Evolutionary conservation across 2,329 filamentous ascomycete genomes (phyloP).

Genomic region (Pseudogymnoascus sp.): DNA sequence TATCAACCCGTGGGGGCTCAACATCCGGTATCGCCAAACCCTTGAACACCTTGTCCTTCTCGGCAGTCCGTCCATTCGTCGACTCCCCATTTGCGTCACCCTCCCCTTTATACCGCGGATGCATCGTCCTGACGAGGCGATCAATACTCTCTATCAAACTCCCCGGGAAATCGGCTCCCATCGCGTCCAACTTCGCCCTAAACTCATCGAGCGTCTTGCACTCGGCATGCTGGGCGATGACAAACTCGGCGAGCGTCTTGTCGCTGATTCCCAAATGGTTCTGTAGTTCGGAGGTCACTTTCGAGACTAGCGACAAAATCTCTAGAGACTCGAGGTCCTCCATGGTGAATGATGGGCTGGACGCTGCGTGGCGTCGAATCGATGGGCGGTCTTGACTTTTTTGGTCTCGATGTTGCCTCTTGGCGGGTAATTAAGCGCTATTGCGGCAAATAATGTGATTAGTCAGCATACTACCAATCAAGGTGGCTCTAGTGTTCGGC

Average conservation of each 20-base stretch:
- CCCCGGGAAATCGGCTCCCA: slow-evolving; percentile 74
- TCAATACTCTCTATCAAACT: slow-evolving; percentile 89
- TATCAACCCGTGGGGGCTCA: slow-evolving; percentile 45
- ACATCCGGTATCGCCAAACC: slow-evolving; percentile 82
- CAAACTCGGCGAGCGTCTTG: slow-evolving; percentile 92
- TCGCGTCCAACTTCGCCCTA: slow-evolving; percentile 61
- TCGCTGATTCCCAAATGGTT: slow-evolving; percentile 90
- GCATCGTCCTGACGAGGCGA: slow-evolving; percentile 78
- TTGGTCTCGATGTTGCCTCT: background rate
- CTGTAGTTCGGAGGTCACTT: slow-evolving; percentile 86
- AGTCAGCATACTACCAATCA: background rate
- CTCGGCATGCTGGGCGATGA: slow-evolving; percentile 82
- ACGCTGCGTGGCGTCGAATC: background rate
- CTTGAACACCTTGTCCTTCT: slow-evolving; percentile 82
- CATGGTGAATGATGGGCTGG: slow-evolving; percentile 18
- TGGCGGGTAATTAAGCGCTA: background rate
- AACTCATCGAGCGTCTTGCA: slow-evolving; percentile 64
- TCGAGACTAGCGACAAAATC: slow-evolving; percentile 86
- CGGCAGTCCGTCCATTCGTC: slow-evolving; percentile 43
- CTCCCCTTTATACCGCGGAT: slow-evolving; percentile 73
- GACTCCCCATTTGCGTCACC: slow-evolving; percentile 29
- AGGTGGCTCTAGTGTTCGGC: no score
- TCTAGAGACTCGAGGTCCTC: slow-evolving; percentile 79
- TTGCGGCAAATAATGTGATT: background rate
- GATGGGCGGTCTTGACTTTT: background rate